Evolutionary conservation across 2,329 filamentous ascomycete species (phyloP), one percentile per base, ranked within the genome.

Genomic region (Alternaria ethzedia): DNA sequence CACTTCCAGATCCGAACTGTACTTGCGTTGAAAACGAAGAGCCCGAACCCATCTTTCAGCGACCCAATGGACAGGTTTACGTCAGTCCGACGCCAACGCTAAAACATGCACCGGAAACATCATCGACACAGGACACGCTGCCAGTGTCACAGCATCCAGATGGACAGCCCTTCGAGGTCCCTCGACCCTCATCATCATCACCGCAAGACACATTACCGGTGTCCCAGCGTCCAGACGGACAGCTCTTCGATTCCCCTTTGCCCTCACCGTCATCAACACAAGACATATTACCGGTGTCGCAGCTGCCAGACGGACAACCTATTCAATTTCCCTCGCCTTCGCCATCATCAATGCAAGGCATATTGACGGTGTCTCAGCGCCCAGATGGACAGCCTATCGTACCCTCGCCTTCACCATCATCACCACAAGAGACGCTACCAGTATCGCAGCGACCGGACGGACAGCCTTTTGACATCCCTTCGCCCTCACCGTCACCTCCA

Each of bases 31-130:
- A 54, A 8, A 10, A 52, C 15, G 25, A 30, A 9, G n/a, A 41
- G 6, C 32, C 25, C 28, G 25, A 44, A 6, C 12, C 58, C 32
- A 23, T 54, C 44, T 36, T 44, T 17, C 46, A 50, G 44, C 20
- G 26, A 20, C 54, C 51, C 12, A 63, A 57, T 28, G 57, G 54
- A 17, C 54, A 57, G 23, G 20, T 44, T 41, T 52, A 36, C 23
- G 43, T 28, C 28, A 57, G 21, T 46, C 30, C 45, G 10, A 55
- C 54, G 15, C 13, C 45, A 1, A 36, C 32, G 2, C 15, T 30
- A 12, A 41, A 41, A 6, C 36, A 41, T 41, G 30, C 15, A 26
- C 17, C 50, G 2, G 9, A 36, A n/a, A 10, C 51, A 21, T 23
- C 17, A 8, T 13, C 28, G 6, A 32, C 26, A 28, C 20, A 50